phyloP scores from a whole-genome alignment of 2,329 filamentous ascomycete species.

The Penicillium sp. region DNA sequence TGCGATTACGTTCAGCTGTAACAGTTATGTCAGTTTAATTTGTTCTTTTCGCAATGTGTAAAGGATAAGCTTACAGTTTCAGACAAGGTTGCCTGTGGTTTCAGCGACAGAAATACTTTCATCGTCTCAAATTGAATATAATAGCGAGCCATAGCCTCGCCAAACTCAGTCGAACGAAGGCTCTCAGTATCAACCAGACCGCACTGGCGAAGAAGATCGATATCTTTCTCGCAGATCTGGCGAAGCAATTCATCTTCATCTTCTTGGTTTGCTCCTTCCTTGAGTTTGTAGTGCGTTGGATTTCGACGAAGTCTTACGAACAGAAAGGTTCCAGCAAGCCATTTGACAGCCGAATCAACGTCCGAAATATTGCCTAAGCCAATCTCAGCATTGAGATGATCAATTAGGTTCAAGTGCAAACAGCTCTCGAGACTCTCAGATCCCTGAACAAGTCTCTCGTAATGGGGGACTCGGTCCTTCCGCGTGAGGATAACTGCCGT shows the following conservation, averaged over 20 bases:
- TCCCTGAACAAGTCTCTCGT: conserved; percentile 72
- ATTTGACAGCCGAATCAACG: conserved; percentile 64
- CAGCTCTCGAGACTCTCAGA: conserved; percentile 73
- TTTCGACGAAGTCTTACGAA: conserved; percentile 71
- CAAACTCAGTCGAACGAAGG: conserved; percentile 68
- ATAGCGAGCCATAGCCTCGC: conserved; percentile 78
- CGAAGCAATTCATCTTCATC: conserved; percentile 65
- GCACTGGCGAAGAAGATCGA: conserved; percentile 62
- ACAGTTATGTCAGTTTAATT: conserved; percentile 10
- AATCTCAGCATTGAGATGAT: conserved; percentile 82
- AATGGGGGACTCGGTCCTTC: conserved; percentile 61
- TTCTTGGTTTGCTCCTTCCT: conserved; percentile 50
- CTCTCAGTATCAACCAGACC: conserved; percentile 55
- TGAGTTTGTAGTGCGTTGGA: conserved; percentile 67
- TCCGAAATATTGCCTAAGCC: conserved; percentile 70
- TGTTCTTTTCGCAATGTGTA: too few relatives aligned
- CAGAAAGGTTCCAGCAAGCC: conserved; percentile 76
- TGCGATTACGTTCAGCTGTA: conserved; percentile 63
- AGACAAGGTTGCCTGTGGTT: conserved; percentile 59
- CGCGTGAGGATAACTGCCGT: conserved; percentile 78
- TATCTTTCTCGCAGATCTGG: conserved; percentile 68
- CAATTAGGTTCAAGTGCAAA: conserved; percentile 74
- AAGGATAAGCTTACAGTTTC: conserved; percentile 60
- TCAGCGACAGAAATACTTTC: conserved; percentile 65
- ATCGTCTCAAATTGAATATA: conserved; percentile 79